Conservation (phyloP, 345 rosid genomes). For the Arabidopsis suecica region DNA sequence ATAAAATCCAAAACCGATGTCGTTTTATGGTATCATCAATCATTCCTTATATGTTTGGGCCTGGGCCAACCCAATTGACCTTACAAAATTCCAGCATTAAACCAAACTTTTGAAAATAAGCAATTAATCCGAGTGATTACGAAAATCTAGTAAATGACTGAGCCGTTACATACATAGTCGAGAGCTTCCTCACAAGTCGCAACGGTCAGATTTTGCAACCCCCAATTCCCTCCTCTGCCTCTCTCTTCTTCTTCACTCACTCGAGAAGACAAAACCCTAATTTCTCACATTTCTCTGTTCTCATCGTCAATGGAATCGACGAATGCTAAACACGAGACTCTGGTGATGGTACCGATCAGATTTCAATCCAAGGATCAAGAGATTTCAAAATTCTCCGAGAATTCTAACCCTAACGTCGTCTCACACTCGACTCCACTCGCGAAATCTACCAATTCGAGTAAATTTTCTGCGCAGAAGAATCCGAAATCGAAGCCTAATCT, state of each 20-base stretch:
- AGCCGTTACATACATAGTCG: slow-evolving; percentile 38
- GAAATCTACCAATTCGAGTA: slow-evolving; percentile 56
- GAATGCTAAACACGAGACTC: slow-evolving; percentile 49
- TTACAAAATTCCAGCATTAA: neutral
- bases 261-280: slow-evolving; percentile 23
- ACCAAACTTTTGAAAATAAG: neutral
- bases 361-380: slow-evolving; percentile 48
- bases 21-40: too few species aligned
- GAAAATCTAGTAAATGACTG: slow-evolving; percentile 21
- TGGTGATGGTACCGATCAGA: slow-evolving; percentile 52
- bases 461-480: slow-evolving; percentile 42
- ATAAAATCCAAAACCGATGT: neutral
- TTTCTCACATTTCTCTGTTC: neutral
- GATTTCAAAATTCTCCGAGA: slow-evolving; percentile 53
- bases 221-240: slow-evolving; percentile 14
- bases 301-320: slow-evolving; percentile 54
- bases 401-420: slow-evolving; percentile 70
- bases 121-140: slow-evolving; percentile 24
- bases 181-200: slow-evolving; percentile 28
- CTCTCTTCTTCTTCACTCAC: slow-evolving; percentile 13
- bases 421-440: slow-evolving; percentile 46
- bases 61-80: slow-evolving; percentile 13
- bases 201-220: slow-evolving; percentile 33
- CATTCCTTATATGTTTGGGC: neutral
- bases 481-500: slow-evolving; percentile 39